These are phyloP conservation scores for Boeremia exigua DNA, from an alignment of 2,329 filamentous ascomycete species.

Conservation along the genomic window DNA sequence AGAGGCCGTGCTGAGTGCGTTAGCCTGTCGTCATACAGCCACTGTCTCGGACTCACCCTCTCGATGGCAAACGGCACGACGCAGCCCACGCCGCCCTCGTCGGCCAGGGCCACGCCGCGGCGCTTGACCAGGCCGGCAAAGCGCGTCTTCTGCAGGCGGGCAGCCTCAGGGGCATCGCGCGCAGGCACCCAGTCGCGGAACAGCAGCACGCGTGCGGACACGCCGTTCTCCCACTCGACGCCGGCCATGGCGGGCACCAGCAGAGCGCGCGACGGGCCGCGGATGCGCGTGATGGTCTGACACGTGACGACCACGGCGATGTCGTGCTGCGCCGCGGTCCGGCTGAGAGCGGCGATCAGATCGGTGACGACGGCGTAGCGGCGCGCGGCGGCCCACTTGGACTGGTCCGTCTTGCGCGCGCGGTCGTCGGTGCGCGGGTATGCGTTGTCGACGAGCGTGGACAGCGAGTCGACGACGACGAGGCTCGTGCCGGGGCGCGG, in stretches of 20 bases:
- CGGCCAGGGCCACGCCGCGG: conserved; percentile 48
- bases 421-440: conserved; percentile 68
- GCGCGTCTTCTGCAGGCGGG: conserved; percentile 43
- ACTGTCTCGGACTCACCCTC: conserved; percentile 51
- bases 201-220: conserved; percentile 75
- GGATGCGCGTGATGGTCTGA: conserved; percentile 83
- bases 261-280: conserved; percentile 68
- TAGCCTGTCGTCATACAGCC: conserved; percentile 16
- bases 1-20: conserved; percentile 41
- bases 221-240: conserved; percentile 78
- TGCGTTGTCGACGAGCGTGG: conserved; percentile 75
- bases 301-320: conserved; percentile 77
- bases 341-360: conserved; percentile 66
- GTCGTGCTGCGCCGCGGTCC: conserved; percentile 74
- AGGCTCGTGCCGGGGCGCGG: conserved; percentile 69
- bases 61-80: conserved; percentile 59
- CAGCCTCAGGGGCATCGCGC: conserved; percentile 36
- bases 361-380: conserved; percentile 70
- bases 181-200: conserved; percentile 71
- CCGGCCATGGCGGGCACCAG: conserved; percentile 78
- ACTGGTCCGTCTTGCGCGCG: conserved; percentile 50
- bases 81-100: conserved; percentile 52
- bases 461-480: conserved; percentile 79
- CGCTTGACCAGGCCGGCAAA: conserved; percentile 55
- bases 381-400: conserved; percentile 57